Base-by-base conservation (phyloP, 805 yeast species). In the Starmerella roubikii region DNA sequence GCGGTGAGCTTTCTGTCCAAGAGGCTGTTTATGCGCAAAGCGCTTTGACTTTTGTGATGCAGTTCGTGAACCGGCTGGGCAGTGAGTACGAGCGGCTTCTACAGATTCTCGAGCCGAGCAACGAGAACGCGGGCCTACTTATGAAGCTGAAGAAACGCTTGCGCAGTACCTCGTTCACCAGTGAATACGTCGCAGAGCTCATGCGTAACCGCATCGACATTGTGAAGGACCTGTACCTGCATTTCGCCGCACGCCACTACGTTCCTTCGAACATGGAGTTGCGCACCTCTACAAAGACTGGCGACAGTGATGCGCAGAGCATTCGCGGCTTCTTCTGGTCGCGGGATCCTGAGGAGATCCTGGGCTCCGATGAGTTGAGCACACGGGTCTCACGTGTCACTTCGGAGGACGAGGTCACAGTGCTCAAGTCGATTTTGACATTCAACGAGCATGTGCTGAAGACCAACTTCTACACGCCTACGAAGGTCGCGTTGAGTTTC, bases 1-100 rank as follows among this genome's bases (percentile, higher is more conserved):
- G 66, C 36, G 79, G 88, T 39, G 76, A 75, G 49, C 70, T 88
- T 60, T 85, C 96, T 1, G 75, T 93, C 51, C 97, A 88, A 63
- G 98, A 91, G 63, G 75, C 86, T 33, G 78, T 85, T 41, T 91
- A 91, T 58, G 93, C 96, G 32, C 97, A 88, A 59, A 79, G 85
- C 59, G 94, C 88, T 52, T 78, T 81, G 32, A 81, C 84, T 45
- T 88, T 91, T 57, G 93, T 84, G 36, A 78, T 93, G 26, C 97
- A 91, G 62, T 91, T 88, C 65, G 71, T 88, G 60, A 91, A 91
- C 66, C 72, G 97, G 56, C 69, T 88, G 55, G 96, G 97, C 23
- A 75, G 93, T 2, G 96, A 86, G 61, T 86, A 81, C 60, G 72
- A 68, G 49, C 70, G 83, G 33, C 67, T 88, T 54, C 60, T 74